Base-by-base conservation (phyloP, 176 grass and related monocot species). In the Aegilops speltoides region DNA sequence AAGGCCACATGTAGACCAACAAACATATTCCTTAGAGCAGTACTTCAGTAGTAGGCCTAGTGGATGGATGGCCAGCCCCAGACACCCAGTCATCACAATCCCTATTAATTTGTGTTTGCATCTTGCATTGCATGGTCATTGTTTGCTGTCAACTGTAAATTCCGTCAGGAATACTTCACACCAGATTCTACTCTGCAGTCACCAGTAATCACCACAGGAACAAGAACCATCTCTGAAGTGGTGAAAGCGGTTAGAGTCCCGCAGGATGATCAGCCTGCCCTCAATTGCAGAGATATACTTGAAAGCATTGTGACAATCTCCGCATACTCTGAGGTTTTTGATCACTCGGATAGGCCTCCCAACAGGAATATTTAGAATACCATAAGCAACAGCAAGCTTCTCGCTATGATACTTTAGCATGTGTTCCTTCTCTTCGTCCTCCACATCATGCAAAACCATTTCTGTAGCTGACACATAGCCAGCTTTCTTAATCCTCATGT, bases 191-290 rank as follows among this genome's bases (percentile, higher is more conserved):
- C 8, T 33, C 78, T 19, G 1, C 29, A 16, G 22, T 92, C 87
- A 98, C 92, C 96, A 96, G 81, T 98, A 98, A 90, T 98, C 93
- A 40, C 96, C 93, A 67, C 93, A 98, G 22, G 93, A 96, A 92
- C 96, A 96, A 78, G 91, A 92, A 65, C 96, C 96, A 28, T 84
- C 84, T 79, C 76, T 94, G 67, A 98, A 98, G 87, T 98, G 96
- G 82, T 98, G 96, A 79, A 98, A 98, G 52, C 92, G 84, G 50
- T 96, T 98, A 62, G 96, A 98, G 85, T 98, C 96, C 14, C 90
- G 85, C 88, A 98, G 80, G 89, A 98, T 92, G 86, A 98, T 90
- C 84, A 94, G 38, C 80, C 97, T 92, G 29, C 85, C 88, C 79
- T 96, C 94, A 79, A 99, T 96, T 8, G 89, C 82, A 59, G 97